phyloP scores from a whole-genome alignment of 2,329 filamentous ascomycete species.

The Aureobasidium sp. region DNA sequence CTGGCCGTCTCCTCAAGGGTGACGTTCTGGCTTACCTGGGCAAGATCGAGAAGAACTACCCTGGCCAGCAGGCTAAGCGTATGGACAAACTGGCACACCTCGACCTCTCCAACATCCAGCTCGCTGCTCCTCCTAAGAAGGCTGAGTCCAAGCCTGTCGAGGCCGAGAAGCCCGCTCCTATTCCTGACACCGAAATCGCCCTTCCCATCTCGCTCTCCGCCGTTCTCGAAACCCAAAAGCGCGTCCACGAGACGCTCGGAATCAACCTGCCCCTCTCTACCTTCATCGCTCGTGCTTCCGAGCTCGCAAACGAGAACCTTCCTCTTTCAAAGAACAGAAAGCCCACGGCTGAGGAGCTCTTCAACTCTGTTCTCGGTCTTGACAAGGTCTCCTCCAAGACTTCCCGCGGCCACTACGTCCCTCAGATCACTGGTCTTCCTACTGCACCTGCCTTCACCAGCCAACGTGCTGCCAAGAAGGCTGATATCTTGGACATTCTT shows the following conservation, averaged over 20 bases:
- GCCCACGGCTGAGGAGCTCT: conserved; percentile 72
- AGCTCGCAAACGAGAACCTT: conserved; percentile 80
- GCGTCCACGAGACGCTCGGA: conserved; percentile 67
- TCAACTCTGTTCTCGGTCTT: conserved; percentile 77
- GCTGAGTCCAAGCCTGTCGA: conserved; percentile 39
- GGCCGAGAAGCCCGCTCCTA: conserved; percentile 32
- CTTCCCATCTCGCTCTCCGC: conserved; percentile 70
- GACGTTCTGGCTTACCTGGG: conserved; percentile 89
- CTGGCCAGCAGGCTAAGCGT: conserved; percentile 59
- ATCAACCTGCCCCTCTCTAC: conserved; percentile 75
- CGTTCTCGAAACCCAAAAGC: conserved; percentile 71
- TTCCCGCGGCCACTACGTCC: conserved; percentile 57
- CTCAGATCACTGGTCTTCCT: conserved; percentile 57
- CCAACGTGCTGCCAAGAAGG: conserved; percentile 34
- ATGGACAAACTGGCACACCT: conserved; percentile 73
- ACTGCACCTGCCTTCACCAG: conserved; percentile 27
- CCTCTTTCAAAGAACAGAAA: conserved; percentile 56
- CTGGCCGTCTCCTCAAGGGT: conserved; percentile 84
- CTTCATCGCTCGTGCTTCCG: conserved; percentile 76
- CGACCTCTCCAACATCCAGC: conserved; percentile 91
- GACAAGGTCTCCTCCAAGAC: conserved; percentile 38
- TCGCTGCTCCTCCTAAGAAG: conserved; percentile 45
- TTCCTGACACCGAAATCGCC: conserved; percentile 51
- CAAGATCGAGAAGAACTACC: conserved; percentile 61
- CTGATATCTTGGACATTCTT: conserved; percentile 79